Evolutionary conservation across 352 stramenopile species (phyloP), one percentile per base, ranked within the genome.

Genomic region (Pythium pectinolyticum): DNA sequence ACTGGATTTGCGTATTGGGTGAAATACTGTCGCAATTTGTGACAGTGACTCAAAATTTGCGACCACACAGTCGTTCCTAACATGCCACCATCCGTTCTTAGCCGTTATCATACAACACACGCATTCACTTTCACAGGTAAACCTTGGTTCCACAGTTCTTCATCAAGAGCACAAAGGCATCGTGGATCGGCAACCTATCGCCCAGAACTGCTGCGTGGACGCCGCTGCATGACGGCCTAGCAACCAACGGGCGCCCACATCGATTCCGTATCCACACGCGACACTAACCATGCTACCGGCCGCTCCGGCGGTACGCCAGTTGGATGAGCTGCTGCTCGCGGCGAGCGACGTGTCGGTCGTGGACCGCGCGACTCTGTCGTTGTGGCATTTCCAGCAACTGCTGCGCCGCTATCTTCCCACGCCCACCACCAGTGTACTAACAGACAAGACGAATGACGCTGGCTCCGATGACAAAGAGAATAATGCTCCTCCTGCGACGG

Each of bases 331-430:
- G 48, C 56, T 89, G 60, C 73, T 93, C 35, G 67, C 62, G n/a
- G 78, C 77, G 50, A 57, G 62, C 30, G 82, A 94, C 67, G 68
- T 94, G 45, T 77, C 62, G 34, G 78, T 89, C 51, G 72, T 94
- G 54, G 89, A 92, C 68, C 82, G 82, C 51, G 74, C 81, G 69
- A 84, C 78, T 45, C 70, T 94, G 14, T 90, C 84, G 34, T 76
- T 92, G 19, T 94, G 84, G 84, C 84, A 94, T 68, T 88, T 90
- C 62, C 74, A 82, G 51, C 79, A 92, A 58, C 63, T 94, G 40
- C 62, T 72, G 48, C 66, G 72, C 12, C 75, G 77, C 58, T 60
- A 89, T 45, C 57, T 93, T 19, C 76, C 80, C 48, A 22, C 52
- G 19, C 57, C 37, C n/a, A 7, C n/a, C 1, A 27, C 20, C 14